phyloP scores from a whole-genome alignment of 2,329 filamentous ascomycete genomes.

The Coleophoma cylindrospora region DNA sequence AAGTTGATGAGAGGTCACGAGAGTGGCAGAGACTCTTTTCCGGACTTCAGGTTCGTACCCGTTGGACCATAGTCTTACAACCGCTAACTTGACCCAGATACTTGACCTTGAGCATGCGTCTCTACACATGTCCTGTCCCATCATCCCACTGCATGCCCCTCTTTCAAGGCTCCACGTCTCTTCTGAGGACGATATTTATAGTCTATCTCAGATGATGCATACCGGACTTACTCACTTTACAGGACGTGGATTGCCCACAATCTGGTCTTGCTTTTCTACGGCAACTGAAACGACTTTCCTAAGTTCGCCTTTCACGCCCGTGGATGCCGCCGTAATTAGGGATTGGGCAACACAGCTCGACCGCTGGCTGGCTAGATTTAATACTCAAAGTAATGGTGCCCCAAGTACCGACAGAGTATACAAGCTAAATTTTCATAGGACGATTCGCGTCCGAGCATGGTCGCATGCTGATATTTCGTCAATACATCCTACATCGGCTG shows the following conservation, averaged over 20 bases:
- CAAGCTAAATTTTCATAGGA: constrained; percentile 3
- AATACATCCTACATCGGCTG: constrained; percentile 36
- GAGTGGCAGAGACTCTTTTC: constrained; percentile 37
- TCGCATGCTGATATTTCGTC: constrained; percentile 31
- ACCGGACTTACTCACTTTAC: constrained; percentile 36
- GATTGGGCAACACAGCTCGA: constrained; percentile 37
- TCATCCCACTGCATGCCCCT: constrained; percentile 34
- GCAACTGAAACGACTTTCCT: constrained; percentile 10
- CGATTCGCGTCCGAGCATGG: constrained; percentile 28
- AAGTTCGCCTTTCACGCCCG: constrained; percentile 29
- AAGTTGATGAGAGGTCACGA: constrained; percentile 30
- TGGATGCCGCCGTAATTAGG: constrained; percentile 34
- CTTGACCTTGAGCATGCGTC: constrained; percentile 39
- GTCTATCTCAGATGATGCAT: constrained; percentile 39
- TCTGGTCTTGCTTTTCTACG: constrained; percentile 35
- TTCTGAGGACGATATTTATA: constrained; percentile 33
- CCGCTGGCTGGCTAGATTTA: constrained; percentile 36
- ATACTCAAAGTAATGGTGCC: constrained; percentile 9
- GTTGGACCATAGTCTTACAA: too few relatives aligned
- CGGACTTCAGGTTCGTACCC: constrained; percentile 19
- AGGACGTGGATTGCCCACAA: constrained; percentile 34
- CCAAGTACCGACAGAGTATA: not conserved
- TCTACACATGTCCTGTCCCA: constrained; percentile 34
- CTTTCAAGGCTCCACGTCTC: constrained; percentile 31
- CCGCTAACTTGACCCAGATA: constrained; percentile 24